These are phyloP conservation scores for Obelidium mucronatum DNA, from an alignment of 192 early-diverging fungal species.

Conservation along the genomic window DNA sequence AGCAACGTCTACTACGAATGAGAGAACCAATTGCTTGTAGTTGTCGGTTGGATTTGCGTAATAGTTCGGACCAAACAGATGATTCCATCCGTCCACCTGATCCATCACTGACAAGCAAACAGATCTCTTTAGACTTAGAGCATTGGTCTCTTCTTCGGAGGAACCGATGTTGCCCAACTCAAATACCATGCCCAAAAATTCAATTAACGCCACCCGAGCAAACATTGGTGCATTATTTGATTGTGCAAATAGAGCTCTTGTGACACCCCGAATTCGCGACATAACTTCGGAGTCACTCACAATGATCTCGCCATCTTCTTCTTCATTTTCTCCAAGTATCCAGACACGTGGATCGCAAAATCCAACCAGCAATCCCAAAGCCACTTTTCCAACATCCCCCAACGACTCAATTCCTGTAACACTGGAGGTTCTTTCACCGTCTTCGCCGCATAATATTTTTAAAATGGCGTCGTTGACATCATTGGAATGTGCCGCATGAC, in stretches of 20 bases:
- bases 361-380: constrained; percentile 7
- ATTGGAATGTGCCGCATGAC: not conserved
- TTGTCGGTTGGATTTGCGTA: not conserved
- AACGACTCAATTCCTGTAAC: not conserved
- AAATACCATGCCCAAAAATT: constrained; percentile 12
- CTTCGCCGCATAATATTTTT: not conserved
- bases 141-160: not conserved
- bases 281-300: constrained; percentile 20
- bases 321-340: not conserved
- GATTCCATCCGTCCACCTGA: constrained; percentile 8
- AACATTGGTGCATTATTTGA: not conserved
- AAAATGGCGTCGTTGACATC: constrained; percentile 8
- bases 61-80: not conserved
- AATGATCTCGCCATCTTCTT: constrained; percentile 12
- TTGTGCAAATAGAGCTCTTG: not conserved
- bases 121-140: not conserved
- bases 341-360: constrained; percentile 11
- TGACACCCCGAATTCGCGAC: not conserved
- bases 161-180: not conserved
- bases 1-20: not conserved
- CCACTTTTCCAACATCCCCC: not conserved
- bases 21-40: not conserved
- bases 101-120: constrained; percentile 13
- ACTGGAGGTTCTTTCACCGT: not conserved
- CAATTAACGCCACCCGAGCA: not conserved